Evolutionary conservation across 192 early-diverging fungal species (phyloP), one percentile per base, ranked within the genome.

Genomic region (Piromyces finnis): DNA sequence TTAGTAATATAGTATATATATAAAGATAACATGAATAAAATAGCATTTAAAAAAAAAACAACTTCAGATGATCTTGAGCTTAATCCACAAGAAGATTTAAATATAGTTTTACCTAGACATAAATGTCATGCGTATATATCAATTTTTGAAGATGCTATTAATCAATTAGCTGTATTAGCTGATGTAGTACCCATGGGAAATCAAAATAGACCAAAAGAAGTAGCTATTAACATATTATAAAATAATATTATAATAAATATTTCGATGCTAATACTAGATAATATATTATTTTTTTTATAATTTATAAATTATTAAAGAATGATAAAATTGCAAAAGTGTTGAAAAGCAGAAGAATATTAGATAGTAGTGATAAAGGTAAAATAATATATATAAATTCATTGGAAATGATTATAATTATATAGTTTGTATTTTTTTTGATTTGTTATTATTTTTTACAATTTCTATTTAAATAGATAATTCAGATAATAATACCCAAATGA

Each of bases 91-190:
- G 41, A 51, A 22, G 41, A 51, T 22, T 51, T 51, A 51, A 51
- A 51, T 51, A 51, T 51, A 14, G 18, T 82, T 18, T 77, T 86
- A 26, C 85, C 85, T 6, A 37, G 80, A 2, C n/a, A 32, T 22
- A 87, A 86, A 82, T 83, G 86, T 17, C 87, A 89, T 41, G 80
- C 83, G 4, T 88, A 88, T 82, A 86, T 87, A 36, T 84, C 87
- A 28, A 86, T 89, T 30, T 86, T 90, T 79, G 87, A 91, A 32
- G 89, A 91, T 82, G 87, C 89, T 32, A 37, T 88, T 13, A 88
- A 91, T 37, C 89, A 91, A 79, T 83, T 91, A 1, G 85, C 82
- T 7, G 87, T 91, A 4, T 81, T 89, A 77, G 86, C 81, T 22
- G 86, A 88, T 36, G 88, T 89, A 18, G 80, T 84, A 17, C 82